Conservation (phyloP, 306 rosid species). For the Pyrus pyrifolia region DNA sequence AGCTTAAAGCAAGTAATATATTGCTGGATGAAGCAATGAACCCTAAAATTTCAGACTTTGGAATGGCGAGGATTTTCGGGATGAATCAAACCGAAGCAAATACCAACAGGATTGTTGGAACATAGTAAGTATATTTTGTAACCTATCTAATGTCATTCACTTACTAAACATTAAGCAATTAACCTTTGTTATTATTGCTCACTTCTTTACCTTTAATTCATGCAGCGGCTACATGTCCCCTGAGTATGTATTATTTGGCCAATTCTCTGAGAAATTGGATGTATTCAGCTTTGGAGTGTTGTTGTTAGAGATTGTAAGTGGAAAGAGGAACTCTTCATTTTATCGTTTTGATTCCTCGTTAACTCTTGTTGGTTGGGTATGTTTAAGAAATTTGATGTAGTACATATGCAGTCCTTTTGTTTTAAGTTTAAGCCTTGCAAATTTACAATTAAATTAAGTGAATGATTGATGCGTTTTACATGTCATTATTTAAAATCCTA, state of each 20-base stretch:
- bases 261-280: conserved; percentile 9
- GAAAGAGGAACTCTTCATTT: conserved; percentile 14
- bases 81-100: conserved; percentile 10
- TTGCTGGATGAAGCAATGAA: conserved; percentile 10
- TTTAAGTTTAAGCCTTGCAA: background rate
- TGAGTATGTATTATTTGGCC: conserved; percentile 7
- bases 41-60: conserved; percentile 17
- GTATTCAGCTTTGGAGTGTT: conserved; percentile 17
- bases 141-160: background rate
- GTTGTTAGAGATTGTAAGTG: conserved; percentile 14
- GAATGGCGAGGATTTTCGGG: conserved; percentile 17
- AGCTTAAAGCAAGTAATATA: conserved; percentile 20
- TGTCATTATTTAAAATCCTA: background rate
- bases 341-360: background rate
- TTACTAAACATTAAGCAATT: background rate
- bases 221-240: conserved; percentile 22
- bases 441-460: background rate
- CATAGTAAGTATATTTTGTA: conserved; percentile 12
- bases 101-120: conserved; percentile 11
- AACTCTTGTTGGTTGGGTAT: conserved; percentile 10
- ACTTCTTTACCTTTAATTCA: background rate
- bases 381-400: background rate
- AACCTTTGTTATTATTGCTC: background rate
- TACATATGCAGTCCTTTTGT: too few relatives aligned
- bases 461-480: background rate